Percentiles rank a stretch among this genome's conserved stretches.
These are phyloP conservation scores for Hygrocybe punicea DNA, from an alignment of 768 basidiomycete genomes.

Conservation along the genomic window DNA sequence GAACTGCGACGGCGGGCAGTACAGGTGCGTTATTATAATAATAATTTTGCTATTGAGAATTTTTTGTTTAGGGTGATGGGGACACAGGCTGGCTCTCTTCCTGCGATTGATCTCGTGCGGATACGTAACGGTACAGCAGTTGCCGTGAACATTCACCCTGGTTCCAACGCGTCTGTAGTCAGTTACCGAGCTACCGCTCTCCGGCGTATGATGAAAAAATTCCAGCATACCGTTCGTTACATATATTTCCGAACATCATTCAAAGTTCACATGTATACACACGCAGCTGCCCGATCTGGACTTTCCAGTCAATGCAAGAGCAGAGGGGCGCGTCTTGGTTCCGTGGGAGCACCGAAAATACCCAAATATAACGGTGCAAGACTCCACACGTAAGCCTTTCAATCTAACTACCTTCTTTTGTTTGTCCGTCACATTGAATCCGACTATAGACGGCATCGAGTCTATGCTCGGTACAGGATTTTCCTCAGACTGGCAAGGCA, in stretches of 20 bases:
- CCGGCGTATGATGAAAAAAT: constrained; percentile 67
- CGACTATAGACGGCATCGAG: constrained; percentile 47
- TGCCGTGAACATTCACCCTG: constrained; percentile 57
- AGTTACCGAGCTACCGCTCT: constrained; percentile 79
- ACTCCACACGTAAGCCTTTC: constrained; percentile 38
- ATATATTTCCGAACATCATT: not conserved
- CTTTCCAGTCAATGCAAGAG: constrained; percentile 88
- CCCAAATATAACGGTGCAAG: constrained; percentile 62
- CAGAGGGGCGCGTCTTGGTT: constrained; percentile 89
- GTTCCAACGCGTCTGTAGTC: constrained; percentile 62
- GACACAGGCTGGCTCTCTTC: constrained; percentile 65
- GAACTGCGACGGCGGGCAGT: constrained; percentile 64
- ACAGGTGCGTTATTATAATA: constrained; percentile 60
- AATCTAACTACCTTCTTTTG: not conserved
- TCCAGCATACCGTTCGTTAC: constrained; percentile 54
- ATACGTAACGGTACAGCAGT: constrained; percentile 59
- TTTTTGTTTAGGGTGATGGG: not conserved
- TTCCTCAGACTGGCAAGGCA: constrained; percentile 77
- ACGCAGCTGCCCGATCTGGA: constrained; percentile 87
- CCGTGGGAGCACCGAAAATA: constrained; percentile 84
- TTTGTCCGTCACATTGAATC: constrained; percentile 13
- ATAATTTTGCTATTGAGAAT: constrained; percentile 1
- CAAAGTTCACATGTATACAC: constrained; percentile 2
- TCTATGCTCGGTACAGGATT: constrained; percentile 62
- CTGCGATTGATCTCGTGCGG: constrained; percentile 86